phyloP scores from a whole-genome alignment of 1,139 yeast genomes.

The Scheffersomyces illinoinensis region DNA sequence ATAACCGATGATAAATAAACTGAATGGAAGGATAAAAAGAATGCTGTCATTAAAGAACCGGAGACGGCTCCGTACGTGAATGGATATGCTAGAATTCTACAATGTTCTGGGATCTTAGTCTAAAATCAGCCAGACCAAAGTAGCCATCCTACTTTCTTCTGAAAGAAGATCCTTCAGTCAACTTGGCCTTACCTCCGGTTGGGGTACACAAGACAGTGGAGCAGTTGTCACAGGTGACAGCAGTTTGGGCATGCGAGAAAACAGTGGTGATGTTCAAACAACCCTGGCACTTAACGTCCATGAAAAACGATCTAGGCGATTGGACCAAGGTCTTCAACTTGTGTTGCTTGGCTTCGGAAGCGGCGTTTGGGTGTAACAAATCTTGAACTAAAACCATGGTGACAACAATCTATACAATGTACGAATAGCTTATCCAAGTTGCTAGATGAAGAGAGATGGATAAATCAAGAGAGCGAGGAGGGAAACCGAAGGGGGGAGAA shows the following conservation, averaged over 20 bases:
- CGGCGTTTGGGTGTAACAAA: slow-evolving; percentile 88
- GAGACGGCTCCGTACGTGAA: background rate
- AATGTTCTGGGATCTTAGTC: background rate
- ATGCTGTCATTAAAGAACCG: background rate
- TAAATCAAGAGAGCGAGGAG: background rate
- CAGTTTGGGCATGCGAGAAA: slow-evolving; percentile 99
- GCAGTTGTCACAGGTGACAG: slow-evolving; percentile 98
- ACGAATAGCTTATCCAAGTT: background rate
- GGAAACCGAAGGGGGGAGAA: background rate
- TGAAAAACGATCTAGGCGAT: slow-evolving; percentile 97
- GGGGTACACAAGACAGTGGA: slow-evolving; percentile 98
- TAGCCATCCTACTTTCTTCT: slow-evolving; percentile 79
- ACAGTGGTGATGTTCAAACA: slow-evolving; percentile 98
- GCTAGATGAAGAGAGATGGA: background rate
- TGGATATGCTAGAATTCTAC: background rate
- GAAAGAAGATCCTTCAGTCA: slow-evolving; percentile 99
- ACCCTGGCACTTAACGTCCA: slow-evolving; percentile 99
- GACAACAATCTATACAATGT: background rate
- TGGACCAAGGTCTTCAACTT: slow-evolving; percentile 97
- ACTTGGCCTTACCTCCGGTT: slow-evolving; percentile 99
- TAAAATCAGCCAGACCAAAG: slow-evolving; percentile 7
- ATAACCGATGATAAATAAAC: background rate
- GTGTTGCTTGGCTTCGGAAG: slow-evolving; percentile 94
- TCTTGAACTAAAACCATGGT: slow-evolving; percentile 20
- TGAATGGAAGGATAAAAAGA: background rate